Conservation (phyloP, 2,329 filamentous ascomycete species). For the Paraconiothyrium brasiliense region DNA sequence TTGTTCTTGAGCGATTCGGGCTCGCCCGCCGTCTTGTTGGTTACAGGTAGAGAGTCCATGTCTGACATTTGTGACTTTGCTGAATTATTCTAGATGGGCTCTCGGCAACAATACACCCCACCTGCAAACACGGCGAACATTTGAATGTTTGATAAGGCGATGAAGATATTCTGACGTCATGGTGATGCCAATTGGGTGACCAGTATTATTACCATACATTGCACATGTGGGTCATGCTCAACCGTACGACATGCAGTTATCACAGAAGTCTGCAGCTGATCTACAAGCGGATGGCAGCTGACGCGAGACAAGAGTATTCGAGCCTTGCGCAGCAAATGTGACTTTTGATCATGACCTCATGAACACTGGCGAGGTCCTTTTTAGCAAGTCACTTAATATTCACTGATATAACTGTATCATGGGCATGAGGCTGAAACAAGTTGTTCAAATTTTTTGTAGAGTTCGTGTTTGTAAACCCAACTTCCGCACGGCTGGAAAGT, state of each 20-base stretch:
- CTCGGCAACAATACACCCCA: neutral
- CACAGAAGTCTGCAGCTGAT: neutral
- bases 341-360: neutral
- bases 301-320: neutral
- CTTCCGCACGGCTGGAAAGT: neutral
- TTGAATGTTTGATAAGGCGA: neutral
- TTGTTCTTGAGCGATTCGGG: slow-evolving; percentile 65
- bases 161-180: slow-evolving; percentile 20
- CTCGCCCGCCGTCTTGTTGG: slow-evolving; percentile 58
- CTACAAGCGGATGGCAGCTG: neutral
- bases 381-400: neutral
- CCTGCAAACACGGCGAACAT: neutral
- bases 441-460: neutral
- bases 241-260: neutral
- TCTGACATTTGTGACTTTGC: neutral
- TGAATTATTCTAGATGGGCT: neutral
- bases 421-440: neutral
- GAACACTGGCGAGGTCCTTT: neutral
- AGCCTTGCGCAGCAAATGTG: neutral
- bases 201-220: neutral
- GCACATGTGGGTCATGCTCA: neutral
- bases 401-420: neutral
- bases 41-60: slow-evolving; percentile 51
- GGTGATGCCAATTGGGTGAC: slow-evolving; percentile 8
- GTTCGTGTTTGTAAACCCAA: neutral